Evolutionary conservation across 2,329 filamentous ascomycete genomes (phyloP), one percentile per base, ranked within the genome.

Genomic region (Huntiella bhutanensis): DNA sequence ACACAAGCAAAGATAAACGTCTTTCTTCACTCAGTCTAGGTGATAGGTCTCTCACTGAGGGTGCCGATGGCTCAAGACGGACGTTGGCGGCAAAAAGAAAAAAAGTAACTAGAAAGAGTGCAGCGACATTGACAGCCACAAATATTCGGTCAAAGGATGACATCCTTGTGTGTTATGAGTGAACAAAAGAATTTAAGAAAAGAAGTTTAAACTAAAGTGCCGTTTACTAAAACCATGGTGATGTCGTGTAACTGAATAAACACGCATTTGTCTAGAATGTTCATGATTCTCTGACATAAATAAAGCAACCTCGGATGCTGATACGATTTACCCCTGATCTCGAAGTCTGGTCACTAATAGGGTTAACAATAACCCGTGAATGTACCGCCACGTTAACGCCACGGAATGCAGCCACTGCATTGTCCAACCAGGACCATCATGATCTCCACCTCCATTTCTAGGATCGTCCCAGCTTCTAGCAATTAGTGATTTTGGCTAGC

Each of bases 1-100:
- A 80, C 10, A 84, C 67, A 1, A 73, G 62, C 32, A 73, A 61
- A 44, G 70, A 66, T 52, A 73, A 72, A 0, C 61, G 66, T 4
- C 66, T 67, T 39, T 69, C 62, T 17, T 37, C 15, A 13, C 13
- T 19, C 1, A 49, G n/a, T 10, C 33, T 38, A 1, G 43, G 48
- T 19, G 41, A 40, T 3, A 33, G 6, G 33, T 47, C 28, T 5
- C 33, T 33, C 11, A 37, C 33, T 13, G 48, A 47, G 12, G 44
- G 40, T 6, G 40, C 32, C 2, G 48, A 28, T 7, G 48, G 45
- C n/a, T 47, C 44, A 3, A 47, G 28, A 12, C 41, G 35, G 3
- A 49, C 37, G n/a, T 39, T 37, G 15, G 45, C 35, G 5, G 16
- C 35, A 33, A 49, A 49, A 3, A 49, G 16, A 5, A 44, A 12